Evolutionary conservation across 1,284 basidiomycete genomes (phyloP).

Genomic region (Abortiporus biennis): DNA sequence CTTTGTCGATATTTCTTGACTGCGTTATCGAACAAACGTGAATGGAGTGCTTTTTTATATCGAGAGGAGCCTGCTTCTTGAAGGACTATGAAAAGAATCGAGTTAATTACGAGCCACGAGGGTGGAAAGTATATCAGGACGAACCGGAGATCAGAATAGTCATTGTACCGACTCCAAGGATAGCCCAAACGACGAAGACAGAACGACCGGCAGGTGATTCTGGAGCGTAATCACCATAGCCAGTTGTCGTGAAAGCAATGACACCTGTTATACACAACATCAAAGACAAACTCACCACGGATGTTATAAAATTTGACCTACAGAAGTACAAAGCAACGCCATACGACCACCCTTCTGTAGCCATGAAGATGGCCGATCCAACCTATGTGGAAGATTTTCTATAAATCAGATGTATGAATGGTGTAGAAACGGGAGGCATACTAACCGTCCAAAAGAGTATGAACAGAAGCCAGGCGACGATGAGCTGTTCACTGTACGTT

Average conservation of each 20-base stretch:
- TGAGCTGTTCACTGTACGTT: slow-evolving; percentile 22
- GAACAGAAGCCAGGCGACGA: slow-evolving; percentile 42
- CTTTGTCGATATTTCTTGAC: slow-evolving; percentile 37
- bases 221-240: slow-evolving; percentile 66
- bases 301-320: slow-evolving; percentile 26
- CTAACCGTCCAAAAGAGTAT: slow-evolving; percentile 52
- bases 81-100: slow-evolving; percentile 38
- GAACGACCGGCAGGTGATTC: slow-evolving; percentile 62
- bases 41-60: slow-evolving; percentile 46
- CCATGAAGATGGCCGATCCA: slow-evolving; percentile 50
- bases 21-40: slow-evolving; percentile 39
- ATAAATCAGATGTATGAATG: slow-evolving; percentile 1
- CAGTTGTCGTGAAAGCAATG: slow-evolving; percentile 60
- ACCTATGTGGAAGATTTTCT: slow-evolving; percentile 23
- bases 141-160: slow-evolving; percentile 68
- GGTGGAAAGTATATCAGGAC: slow-evolving; percentile 10
- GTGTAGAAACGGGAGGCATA: background rate
- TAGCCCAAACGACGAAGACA: slow-evolving; percentile 78
- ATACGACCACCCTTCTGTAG: slow-evolving; percentile 46
- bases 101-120: background rate
- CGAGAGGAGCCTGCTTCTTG: slow-evolving; percentile 54
- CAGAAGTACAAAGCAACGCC: slow-evolving; percentile 67
- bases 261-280: slow-evolving; percentile 23
- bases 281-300: slow-evolving; percentile 14
- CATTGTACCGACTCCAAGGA: slow-evolving; percentile 72